Conservation (phyloP, 306 rosid genomes). For the Prunus persica region DNA sequence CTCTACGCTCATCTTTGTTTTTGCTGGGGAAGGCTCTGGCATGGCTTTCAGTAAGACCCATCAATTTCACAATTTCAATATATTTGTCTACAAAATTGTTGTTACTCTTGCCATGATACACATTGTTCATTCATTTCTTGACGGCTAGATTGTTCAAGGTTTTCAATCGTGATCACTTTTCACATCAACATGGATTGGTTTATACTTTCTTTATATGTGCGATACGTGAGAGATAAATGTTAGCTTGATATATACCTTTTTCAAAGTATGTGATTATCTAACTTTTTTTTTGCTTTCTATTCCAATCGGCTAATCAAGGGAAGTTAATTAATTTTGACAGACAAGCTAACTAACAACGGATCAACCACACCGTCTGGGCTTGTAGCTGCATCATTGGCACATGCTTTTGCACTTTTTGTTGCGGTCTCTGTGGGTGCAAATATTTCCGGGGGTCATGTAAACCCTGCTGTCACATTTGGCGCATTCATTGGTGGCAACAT, state of each 20-base stretch:
- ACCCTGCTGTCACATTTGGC: constrained; percentile 85
- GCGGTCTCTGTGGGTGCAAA: constrained; percentile 83
- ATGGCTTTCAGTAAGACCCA: constrained; percentile 60
- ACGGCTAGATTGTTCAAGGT: background rate
- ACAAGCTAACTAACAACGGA: constrained; percentile 52
- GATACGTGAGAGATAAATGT: background rate
- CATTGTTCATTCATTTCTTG: background rate
- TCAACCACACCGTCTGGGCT: constrained; percentile 60
- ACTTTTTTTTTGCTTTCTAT: background rate
- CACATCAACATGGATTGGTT: too few relatives aligned
- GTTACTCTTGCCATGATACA: background rate
- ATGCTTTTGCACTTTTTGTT: constrained; percentile 73
- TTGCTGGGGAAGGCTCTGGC: constrained; percentile 87
- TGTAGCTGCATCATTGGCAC: constrained; percentile 63
- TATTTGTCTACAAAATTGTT: background rate
- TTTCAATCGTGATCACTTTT: too few relatives aligned
- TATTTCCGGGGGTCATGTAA: constrained; percentile 84
- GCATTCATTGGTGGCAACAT: constrained; percentile 82
- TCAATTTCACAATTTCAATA: background rate
- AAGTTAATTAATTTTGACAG: constrained; percentile 26
- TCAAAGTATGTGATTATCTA: background rate
- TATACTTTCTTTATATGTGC: background rate
- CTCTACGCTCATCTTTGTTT: constrained; percentile 73
- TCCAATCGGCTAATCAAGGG: background rate
- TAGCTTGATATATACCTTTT: background rate